phyloP scores from a whole-genome alignment of 805 yeast species.

The Ogataea henricii region DNA sequence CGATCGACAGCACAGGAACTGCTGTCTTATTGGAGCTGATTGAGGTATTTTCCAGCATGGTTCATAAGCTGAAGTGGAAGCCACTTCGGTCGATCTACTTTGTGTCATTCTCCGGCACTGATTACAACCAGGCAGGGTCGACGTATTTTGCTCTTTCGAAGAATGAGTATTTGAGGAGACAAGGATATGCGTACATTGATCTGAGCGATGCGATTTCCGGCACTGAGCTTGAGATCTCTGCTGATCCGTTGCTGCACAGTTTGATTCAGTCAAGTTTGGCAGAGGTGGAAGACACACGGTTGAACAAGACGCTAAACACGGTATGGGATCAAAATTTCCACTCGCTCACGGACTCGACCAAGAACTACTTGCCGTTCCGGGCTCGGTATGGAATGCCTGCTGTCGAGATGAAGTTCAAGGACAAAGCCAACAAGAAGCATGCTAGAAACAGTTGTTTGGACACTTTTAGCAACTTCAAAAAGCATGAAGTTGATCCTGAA shows the following conservation, averaged over 20 bases:
- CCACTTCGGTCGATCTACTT: conserved; percentile 84
- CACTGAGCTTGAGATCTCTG: conserved; percentile 47
- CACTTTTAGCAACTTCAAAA: conserved; percentile 54
- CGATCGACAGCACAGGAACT: conserved; percentile 75
- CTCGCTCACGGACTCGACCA: conserved; percentile 37
- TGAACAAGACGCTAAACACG: conserved; percentile 26
- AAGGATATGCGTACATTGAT: conserved; percentile 73
- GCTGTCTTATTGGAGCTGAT: conserved; percentile 70
- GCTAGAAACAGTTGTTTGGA: conserved; percentile 66
- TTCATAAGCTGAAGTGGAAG: conserved; percentile 68
- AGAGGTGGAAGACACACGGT: conserved; percentile 28
- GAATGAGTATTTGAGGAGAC: conserved; percentile 52
- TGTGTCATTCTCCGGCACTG: conserved; percentile 80
- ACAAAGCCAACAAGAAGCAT: conserved; percentile 28
- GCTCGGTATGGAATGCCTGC: conserved; percentile 69
- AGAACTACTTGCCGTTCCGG: conserved; percentile 71
- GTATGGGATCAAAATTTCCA: conserved; percentile 25
- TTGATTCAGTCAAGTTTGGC: conserved; percentile 46
- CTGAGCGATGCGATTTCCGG: conserved; percentile 64
- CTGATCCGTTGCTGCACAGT: conserved; percentile 62
- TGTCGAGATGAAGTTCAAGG: conserved; percentile 54
- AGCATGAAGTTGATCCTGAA: conserved; percentile 51
- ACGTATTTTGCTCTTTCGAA: conserved; percentile 70
- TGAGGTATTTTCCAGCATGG: conserved; percentile 64
- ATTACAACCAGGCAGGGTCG: conserved; percentile 83